Conservation (phyloP, 2,329 filamentous ascomycete genomes). For the Zymoseptoria passerinii region DNA sequence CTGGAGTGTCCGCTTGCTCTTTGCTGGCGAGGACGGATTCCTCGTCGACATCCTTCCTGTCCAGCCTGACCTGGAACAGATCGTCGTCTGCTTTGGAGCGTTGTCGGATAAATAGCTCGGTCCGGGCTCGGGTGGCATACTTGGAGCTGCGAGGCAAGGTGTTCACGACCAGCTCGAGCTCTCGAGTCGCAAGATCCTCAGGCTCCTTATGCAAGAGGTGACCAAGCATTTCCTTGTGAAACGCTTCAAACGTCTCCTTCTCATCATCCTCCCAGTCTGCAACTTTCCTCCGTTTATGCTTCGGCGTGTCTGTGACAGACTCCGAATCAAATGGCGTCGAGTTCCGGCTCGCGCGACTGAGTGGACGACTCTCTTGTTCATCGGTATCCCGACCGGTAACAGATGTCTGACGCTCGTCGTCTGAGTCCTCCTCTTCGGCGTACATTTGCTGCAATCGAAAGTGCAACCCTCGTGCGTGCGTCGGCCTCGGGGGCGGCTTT, state of each 20-base stretch:
- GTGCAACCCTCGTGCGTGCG: constrained; percentile 68
- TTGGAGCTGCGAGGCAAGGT: constrained; percentile 48
- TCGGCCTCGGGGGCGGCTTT: constrained; percentile 42
- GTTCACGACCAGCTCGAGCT: constrained; percentile 48
- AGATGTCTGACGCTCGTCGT: constrained; percentile 61
- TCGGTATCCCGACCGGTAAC: constrained; percentile 64
- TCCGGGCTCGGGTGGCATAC: constrained; percentile 68
- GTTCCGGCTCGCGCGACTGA: constrained; percentile 57
- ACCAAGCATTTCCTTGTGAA: constrained; percentile 40
- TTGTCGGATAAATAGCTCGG: constrained; percentile 63
- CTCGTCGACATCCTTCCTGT: constrained; percentile 40
- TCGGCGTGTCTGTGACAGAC: constrained; percentile 34
- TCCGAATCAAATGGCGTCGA: constrained; percentile 47
- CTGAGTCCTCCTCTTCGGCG: constrained; percentile 73
- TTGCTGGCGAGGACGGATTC: constrained; percentile 7
- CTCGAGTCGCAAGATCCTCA: constrained; percentile 59
- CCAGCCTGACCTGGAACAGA: constrained; percentile 57
- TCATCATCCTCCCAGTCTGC: constrained; percentile 39
- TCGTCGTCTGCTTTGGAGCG: constrained; percentile 79
- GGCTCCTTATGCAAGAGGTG: constrained; percentile 52
- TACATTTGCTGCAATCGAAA: constrained; percentile 66
- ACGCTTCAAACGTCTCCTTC: constrained; percentile 40
- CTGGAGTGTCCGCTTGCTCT: constrained; percentile 19
- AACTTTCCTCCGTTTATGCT: constrained; percentile 39
- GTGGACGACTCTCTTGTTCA: constrained; percentile 72